These are phyloP conservation scores for Penicillium goetzii DNA, from an alignment of 495 filamentous ascomycete species.

Conservation along the genomic window DNA sequence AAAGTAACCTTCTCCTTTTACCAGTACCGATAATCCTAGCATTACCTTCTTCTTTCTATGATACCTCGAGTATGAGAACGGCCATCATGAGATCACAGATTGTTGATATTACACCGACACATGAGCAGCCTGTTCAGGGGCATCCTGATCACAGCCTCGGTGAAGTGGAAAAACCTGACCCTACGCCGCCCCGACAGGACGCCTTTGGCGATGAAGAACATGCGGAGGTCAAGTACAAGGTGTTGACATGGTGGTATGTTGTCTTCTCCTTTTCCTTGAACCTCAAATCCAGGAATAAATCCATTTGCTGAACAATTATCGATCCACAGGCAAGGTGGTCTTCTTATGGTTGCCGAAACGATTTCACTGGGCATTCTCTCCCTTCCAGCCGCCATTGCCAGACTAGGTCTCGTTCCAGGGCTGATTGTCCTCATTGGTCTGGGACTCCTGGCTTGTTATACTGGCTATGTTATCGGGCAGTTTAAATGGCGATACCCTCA, in stretches of 20 bases:
- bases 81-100: conserved; percentile 1
- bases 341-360: conserved; percentile 69
- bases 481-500: conserved; percentile 72
- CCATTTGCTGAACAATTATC: neutral
- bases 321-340: neutral
- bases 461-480: conserved; percentile 75
- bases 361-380: conserved; percentile 71
- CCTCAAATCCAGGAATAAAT: neutral
- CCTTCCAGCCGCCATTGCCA: conserved; percentile 64
- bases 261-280: neutral
- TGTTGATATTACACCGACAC: conserved; percentile 8
- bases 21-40: neutral
- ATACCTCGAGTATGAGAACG: neutral
- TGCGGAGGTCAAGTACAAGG: conserved; percentile 40
- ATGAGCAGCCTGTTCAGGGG: neutral
- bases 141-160: neutral
- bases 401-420: conserved; percentile 63
- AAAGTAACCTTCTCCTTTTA: neutral
- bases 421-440: conserved; percentile 65
- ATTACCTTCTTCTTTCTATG: neutral
- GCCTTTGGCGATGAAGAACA: conserved; percentile 39
- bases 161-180: neutral
- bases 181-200: conserved; percentile 19
- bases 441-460: conserved; percentile 73
- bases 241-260: conserved; percentile 39